phyloP scores from a whole-genome alignment of 1,284 basidiomycete species.

The Salmacisia buchloeana region DNA sequence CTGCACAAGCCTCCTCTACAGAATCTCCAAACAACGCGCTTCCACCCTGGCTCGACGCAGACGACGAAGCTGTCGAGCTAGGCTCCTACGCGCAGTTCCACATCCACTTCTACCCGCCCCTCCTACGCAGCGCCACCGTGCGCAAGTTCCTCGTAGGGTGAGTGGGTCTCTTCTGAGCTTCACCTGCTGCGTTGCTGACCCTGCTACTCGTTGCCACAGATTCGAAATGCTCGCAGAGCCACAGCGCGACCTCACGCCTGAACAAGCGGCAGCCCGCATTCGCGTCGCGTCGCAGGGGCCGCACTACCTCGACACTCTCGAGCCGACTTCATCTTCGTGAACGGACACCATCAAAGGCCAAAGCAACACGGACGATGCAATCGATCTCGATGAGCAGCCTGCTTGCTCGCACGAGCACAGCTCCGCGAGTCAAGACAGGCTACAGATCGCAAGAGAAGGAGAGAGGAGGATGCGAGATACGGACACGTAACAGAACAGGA shows the following conservation, averaged over 20 bases:
- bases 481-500: no score
- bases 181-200: neutral
- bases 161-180: constrained; percentile 40
- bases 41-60: constrained; percentile 37
- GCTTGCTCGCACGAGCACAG: no score
- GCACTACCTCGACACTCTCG: neutral
- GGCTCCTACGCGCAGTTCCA: constrained; percentile 67
- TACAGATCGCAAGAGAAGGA: no score
- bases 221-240: constrained; percentile 88
- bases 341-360: no score
- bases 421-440: no score
- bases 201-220: constrained; percentile 52
- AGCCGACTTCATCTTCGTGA: no score
- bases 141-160: constrained; percentile 87
- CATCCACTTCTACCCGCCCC: constrained; percentile 80
- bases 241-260: constrained; percentile 83
- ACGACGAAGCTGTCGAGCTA: constrained; percentile 50
- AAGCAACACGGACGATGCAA: no score
- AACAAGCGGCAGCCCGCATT: constrained; percentile 73
- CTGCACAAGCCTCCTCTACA: no score
- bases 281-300: constrained; percentile 44
- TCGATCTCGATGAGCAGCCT: no score
- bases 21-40: neutral
- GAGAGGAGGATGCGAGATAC: no score
- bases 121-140: constrained; percentile 74